Conservation (phyloP, 1,284 basidiomycete species). For the Tausonia pullulans region DNA sequence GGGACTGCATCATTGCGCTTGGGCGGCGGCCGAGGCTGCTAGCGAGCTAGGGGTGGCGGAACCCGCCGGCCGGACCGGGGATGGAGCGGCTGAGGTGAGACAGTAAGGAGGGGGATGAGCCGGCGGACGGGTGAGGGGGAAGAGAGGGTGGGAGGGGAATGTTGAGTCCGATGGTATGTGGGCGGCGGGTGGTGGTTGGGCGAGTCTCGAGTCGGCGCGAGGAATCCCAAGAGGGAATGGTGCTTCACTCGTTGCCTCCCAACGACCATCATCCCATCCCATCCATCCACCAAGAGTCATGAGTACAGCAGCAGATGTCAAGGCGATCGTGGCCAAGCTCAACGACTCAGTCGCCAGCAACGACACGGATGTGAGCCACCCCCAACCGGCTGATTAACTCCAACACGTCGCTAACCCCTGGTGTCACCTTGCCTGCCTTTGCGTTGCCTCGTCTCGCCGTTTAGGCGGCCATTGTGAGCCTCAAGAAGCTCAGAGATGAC, state of each 20-base stretch:
- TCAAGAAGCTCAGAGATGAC: slow-evolving; percentile 49
- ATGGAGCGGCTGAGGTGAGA: background rate
- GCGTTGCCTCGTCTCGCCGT: no score
- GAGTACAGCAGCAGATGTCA: slow-evolving; percentile 46
- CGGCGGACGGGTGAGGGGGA: background rate
- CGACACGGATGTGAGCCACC: slow-evolving; percentile 43
- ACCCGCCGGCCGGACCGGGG: no score
- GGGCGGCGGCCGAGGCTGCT: no score
- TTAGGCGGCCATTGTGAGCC: slow-evolving; percentile 59
- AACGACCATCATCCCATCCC: background rate
- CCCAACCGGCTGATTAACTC: slow-evolving; percentile 28
- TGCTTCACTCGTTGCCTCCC: background rate
- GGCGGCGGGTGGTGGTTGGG: background rate
- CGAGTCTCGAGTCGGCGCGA: background rate
- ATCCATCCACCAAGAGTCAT: background rate
- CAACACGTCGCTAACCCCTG: no score
- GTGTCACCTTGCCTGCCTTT: no score
- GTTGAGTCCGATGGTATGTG: no score
- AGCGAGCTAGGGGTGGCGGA: no score
- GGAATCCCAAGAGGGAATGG: no score
- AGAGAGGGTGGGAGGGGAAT: no score
- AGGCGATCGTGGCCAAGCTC: slow-evolving; percentile 64
- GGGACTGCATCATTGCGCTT: no score
- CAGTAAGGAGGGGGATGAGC: background rate
- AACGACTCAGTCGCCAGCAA: slow-evolving; percentile 46